Conservation (phyloP, 1,284 basidiomycete species). For the Ganoderma lucidum region DNA sequence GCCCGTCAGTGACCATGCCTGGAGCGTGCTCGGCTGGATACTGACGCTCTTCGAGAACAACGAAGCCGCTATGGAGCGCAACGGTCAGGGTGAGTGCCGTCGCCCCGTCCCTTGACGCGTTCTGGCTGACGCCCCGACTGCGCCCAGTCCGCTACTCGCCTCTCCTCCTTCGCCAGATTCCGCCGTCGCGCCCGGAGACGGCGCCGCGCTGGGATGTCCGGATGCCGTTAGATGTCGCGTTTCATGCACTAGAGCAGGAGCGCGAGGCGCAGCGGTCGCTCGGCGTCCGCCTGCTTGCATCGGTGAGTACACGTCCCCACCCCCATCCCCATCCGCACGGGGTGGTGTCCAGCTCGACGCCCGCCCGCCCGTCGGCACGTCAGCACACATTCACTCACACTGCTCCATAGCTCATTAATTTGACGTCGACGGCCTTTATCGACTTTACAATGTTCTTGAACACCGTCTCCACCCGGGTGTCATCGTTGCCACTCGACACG, state of each 20-base stretch:
- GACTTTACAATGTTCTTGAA: constrained; percentile 59
- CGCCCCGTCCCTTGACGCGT: constrained; percentile 10
- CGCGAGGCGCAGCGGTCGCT: constrained; percentile 47
- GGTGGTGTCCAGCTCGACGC: not conserved
- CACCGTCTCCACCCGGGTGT: constrained; percentile 54
- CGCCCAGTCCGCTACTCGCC: constrained; percentile 60
- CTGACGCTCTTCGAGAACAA: constrained; percentile 72
- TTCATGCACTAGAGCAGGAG: constrained; percentile 57
- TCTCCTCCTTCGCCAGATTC: constrained; percentile 72
- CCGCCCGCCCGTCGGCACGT: not conserved
- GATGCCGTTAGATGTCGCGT: constrained; percentile 62
- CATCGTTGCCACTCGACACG: constrained; percentile 45
- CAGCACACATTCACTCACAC: constrained; percentile 6
- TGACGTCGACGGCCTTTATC: constrained; percentile 56
- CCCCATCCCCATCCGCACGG: constrained; percentile 10
- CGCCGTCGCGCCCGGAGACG: constrained; percentile 56
- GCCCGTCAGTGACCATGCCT: constrained; percentile 64
- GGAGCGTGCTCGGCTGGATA: constrained; percentile 72
- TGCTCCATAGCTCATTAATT: constrained; percentile 58
- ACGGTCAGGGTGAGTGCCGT: constrained; percentile 43
- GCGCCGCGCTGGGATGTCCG: constrained; percentile 65
- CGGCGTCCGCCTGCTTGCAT: constrained; percentile 58
- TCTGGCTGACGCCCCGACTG: constrained; percentile 11
- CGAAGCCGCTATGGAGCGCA: constrained; percentile 47
- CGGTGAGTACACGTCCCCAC: constrained; percentile 48